A percentile compares a stretch with the other conserved stretches of the same genome.
These are phyloP conservation scores for Solanum aculeatissimum DNA, from an alignment of 305 asterid species.

Conservation along the genomic window DNA sequence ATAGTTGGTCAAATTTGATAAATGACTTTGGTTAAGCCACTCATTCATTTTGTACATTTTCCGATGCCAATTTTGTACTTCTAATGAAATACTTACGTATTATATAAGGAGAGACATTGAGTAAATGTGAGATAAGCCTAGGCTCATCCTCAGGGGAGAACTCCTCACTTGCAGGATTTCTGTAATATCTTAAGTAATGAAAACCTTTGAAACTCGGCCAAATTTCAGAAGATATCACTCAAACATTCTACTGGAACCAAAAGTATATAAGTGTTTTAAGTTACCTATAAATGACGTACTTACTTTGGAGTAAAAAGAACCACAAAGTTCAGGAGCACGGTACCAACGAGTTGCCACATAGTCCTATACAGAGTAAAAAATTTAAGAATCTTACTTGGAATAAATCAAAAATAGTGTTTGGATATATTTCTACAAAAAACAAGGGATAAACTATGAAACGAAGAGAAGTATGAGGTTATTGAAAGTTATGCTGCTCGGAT, in stretches of 20 bases:
- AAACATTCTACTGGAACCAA: background rate
- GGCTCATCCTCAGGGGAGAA: background rate
- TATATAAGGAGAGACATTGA: background rate
- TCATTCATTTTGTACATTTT: too few species aligned
- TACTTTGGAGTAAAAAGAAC: conserved; percentile 89
- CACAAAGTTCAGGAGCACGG: conserved; percentile 98
- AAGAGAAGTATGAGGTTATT: background rate
- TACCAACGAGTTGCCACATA: conserved; percentile 99
- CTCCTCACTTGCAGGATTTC: background rate
- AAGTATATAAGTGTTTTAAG: background rate
- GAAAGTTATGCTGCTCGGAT: background rate
- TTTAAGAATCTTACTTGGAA: background rate
- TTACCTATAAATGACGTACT: conserved; percentile 11
- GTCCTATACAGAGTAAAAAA: conserved; percentile 43
- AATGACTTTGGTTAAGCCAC: background rate
- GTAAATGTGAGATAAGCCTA: background rate
- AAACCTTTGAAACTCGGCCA: background rate
- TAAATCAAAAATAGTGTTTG: background rate
- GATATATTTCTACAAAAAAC: background rate
- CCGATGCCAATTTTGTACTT: background rate
- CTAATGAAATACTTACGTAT: background rate
- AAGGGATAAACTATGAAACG: background rate
- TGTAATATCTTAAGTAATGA: background rate
- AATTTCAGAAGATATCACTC: background rate
- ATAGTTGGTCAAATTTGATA: background rate